Base-by-base conservation (phyloP, 192 early-diverging fungal species). In the Backusella macrospora region DNA sequence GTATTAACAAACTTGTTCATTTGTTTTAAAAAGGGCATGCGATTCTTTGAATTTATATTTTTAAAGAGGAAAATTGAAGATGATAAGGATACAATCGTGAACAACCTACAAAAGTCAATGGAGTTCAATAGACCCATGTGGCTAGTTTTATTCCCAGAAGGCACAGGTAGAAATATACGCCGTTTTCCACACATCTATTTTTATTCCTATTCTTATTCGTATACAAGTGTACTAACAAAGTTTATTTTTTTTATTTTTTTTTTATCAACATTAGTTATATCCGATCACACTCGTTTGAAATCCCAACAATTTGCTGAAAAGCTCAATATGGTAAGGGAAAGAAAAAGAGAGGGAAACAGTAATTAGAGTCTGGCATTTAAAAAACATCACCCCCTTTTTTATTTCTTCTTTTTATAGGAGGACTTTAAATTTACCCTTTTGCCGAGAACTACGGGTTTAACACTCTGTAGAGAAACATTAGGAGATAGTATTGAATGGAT, bases 111-210 rank as follows among this genome's bases (percentile, higher is more conserved):
- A 55, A 78, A 77, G 43, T 89, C 87, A 14, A 81, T 90, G 67
- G 75, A 79, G 12, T 81, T 80, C 9, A 81, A 90, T 42, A 81
- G 89, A 29, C 96, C 96, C 16, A 82, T 95, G 47, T 96, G 94
- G 96, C 87, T 99, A 29, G 84, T 97, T 18, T 87, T 99, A 21
- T 99, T 96, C 83, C 98, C 98, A 0, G 98, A 99, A 82, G 98
- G 97, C 68, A 99, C 97, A 15, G 80, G 80, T 81, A 72, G 34
- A 29, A 13, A 43, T 48, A 14, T 16, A 43, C 12, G 10, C 23
- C 52, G 16, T n/a, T 64, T 37, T 64, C 13, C 34, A 4, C 9
- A 38, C 16, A 47, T 47, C 46, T 8, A 7, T 64, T 47, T 8
- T 10, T 45, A 6, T 13, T 34, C 63, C 16, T n/a, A 16, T 43